phyloP scores from a whole-genome alignment of 78 protist species.

The Bigelowiella natans region DNA sequence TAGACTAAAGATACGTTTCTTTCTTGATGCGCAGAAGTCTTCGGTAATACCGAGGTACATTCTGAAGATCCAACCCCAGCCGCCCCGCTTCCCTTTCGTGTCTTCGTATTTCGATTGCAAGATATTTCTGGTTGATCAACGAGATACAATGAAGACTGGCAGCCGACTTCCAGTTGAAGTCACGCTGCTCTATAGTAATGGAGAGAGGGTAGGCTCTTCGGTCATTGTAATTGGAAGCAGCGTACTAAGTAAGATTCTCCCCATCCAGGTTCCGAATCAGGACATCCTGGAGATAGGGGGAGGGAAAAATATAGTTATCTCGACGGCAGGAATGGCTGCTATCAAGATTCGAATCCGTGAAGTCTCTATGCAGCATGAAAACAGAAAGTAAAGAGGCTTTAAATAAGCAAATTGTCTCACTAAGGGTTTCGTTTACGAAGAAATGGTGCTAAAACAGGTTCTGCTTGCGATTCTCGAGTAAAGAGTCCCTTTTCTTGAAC shows the following conservation, averaged over 20 bases:
- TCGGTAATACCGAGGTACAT: too few relatives aligned
- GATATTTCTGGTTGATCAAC: background rate
- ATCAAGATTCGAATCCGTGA: background rate
- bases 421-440: too few relatives aligned
- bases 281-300: background rate
- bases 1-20: too few relatives aligned
- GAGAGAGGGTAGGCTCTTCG: background rate
- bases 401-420: too few relatives aligned
- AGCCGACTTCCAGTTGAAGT: background rate
- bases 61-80: background rate
- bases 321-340: background rate
- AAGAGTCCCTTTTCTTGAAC: background rate
- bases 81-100: background rate
- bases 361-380: background rate
- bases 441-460: too few relatives aligned
- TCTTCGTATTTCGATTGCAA: background rate
- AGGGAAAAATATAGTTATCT: background rate
- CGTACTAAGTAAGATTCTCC: background rate
- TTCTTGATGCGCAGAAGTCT: too few relatives aligned
- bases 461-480: background rate
- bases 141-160: background rate
- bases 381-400: too few relatives aligned
- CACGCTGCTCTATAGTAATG: background rate
- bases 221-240: background rate
- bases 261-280: background rate